Percentiles rank a stretch among this genome's conserved stretches.
phyloP scores from a whole-genome alignment of 495 filamentous ascomycete species.

The Pseudomonodictys pantanalensis region DNA sequence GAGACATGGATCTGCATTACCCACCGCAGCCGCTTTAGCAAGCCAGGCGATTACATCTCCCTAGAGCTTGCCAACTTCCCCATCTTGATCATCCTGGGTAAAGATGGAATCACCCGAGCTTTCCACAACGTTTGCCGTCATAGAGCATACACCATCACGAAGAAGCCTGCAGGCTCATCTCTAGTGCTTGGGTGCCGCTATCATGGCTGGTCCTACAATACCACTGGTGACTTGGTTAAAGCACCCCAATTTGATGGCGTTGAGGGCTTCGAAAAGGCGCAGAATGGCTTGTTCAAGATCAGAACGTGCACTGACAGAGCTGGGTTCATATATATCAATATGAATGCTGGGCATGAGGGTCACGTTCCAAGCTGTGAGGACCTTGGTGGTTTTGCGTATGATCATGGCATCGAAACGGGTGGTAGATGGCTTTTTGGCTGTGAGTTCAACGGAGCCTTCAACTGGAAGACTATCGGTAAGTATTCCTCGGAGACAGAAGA shows the following conservation, averaged over 20 bases:
- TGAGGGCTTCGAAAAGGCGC: constrained; percentile 28
- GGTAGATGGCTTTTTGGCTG: constrained; percentile 22
- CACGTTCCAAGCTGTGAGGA: constrained; percentile 8
- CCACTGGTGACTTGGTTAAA: constrained; percentile 26
- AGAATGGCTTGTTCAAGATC: constrained; percentile 32
- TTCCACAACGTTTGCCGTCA: constrained; percentile 37
- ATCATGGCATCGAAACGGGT: constrained; percentile 6
- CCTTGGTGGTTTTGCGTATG: constrained; percentile 1
- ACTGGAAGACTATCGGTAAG: constrained; percentile 32
- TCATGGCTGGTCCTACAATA: constrained; percentile 37
- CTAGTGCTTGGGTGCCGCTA: constrained; percentile 33
- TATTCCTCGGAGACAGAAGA: not conserved
- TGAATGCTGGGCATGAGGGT: constrained; percentile 13
- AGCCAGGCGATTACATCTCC: constrained; percentile 32
- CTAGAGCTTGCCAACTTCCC: constrained; percentile 25
- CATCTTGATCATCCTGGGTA: constrained; percentile 30
- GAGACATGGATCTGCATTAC: constrained; percentile 29
- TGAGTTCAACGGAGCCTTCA: constrained; percentile 27
- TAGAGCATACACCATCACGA: constrained; percentile 31
- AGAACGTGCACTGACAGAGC: constrained; percentile 21
- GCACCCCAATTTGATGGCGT: constrained; percentile 34
- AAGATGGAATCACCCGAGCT: constrained; percentile 27
- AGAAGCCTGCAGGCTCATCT: constrained; percentile 25
- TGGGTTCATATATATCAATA: constrained; percentile 32
- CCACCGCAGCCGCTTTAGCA: constrained; percentile 29